Percentiles rank a stretch among this genome's conserved stretches.
phyloP scores from a whole-genome alignment of 179 eudicot genomes.

The Drosera spatulata region DNA sequence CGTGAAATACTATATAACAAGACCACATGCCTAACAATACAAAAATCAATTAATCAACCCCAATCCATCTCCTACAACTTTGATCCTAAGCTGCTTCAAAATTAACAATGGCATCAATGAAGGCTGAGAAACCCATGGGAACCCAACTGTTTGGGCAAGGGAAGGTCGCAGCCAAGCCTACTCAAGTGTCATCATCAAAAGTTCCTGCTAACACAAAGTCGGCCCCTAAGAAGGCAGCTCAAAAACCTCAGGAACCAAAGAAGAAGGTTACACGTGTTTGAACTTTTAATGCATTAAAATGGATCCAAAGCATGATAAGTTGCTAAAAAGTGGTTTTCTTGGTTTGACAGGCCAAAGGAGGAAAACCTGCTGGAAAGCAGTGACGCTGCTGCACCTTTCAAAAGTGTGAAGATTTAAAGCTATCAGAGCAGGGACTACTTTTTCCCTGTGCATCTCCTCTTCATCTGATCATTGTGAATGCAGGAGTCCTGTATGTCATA shows the following conservation, averaged over 20 bases:
- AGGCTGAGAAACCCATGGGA: slow-evolving; percentile 9
- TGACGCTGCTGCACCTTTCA: no score
- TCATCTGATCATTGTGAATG: no score
- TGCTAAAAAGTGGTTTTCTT: neutral
- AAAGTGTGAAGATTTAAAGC: no score
- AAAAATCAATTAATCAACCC: neutral
- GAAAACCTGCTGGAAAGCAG: slow-evolving; percentile 2
- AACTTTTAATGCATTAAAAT: neutral
- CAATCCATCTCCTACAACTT: neutral
- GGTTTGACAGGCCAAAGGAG: neutral
- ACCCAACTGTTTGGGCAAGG: slow-evolving; percentile 5
- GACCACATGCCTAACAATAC: neutral
- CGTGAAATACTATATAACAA: neutral
- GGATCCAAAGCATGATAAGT: neutral
- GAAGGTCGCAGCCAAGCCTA: slow-evolving; percentile 4
- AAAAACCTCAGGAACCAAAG: slow-evolving; percentile 7
- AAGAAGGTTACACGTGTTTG: slow-evolving; percentile 2
- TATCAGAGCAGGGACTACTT: no score
- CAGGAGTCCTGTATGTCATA: no score
- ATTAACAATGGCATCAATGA: slow-evolving; percentile 3
- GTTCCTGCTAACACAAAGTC: neutral
- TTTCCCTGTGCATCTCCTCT: no score
- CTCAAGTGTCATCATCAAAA: neutral
- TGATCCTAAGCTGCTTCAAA: neutral
- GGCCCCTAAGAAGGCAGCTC: slow-evolving; percentile 5